Conservation (phyloP, 192 early-diverging fungal species). For the Powellomyces hirtus region DNA sequence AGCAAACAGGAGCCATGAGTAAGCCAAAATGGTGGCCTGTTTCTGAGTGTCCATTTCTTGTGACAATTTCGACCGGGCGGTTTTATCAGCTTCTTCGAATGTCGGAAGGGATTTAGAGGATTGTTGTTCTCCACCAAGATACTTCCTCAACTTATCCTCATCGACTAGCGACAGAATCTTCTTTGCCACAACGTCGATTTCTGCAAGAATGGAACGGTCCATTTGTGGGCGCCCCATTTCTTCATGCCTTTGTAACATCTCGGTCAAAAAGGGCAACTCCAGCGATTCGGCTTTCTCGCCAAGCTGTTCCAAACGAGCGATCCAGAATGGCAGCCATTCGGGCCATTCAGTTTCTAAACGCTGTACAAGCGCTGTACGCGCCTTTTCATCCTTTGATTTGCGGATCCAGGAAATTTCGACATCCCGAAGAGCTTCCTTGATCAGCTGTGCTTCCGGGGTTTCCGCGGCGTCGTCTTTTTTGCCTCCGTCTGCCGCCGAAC, state of each 20-base stretch:
- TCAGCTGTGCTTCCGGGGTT: constrained; percentile 29
- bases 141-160: constrained; percentile 59
- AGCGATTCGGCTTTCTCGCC: constrained; percentile 47
- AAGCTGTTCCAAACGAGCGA: constrained; percentile 54
- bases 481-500: constrained; percentile 43
- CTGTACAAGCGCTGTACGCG: constrained; percentile 51
- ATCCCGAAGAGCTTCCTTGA: constrained; percentile 75
- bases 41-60: constrained; percentile 77
- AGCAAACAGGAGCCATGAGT: constrained; percentile 56
- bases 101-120: constrained; percentile 25
- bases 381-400: constrained; percentile 65
- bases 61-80: constrained; percentile 49
- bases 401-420: constrained; percentile 76
- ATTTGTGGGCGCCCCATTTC: constrained; percentile 37
- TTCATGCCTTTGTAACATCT: constrained; percentile 40
- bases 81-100: constrained; percentile 37
- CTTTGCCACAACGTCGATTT: constrained; percentile 53
- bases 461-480: constrained; percentile 21
- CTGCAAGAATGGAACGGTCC: constrained; percentile 22
- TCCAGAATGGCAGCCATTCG: constrained; percentile 53
- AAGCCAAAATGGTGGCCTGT: constrained; percentile 60
- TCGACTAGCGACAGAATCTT: constrained; percentile 61
- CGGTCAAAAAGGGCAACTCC: constrained; percentile 32
- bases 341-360: constrained; percentile 65
- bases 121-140: constrained; percentile 61